These are phyloP conservation scores for Schwanniomyces occidentalis DNA, from an alignment of 805 yeast genomes.

Conservation along the genomic window DNA sequence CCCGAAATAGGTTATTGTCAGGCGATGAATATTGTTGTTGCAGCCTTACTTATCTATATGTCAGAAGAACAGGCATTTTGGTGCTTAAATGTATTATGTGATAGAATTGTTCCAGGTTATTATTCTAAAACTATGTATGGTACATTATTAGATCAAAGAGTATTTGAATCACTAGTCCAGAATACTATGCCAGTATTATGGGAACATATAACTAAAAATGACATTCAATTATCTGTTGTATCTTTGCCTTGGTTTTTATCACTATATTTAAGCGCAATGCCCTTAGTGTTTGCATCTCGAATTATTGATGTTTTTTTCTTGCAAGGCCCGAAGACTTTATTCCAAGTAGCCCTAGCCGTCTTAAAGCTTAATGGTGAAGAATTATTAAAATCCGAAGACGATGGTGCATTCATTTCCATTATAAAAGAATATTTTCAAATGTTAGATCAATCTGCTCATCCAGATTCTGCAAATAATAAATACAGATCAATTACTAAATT, in stretches of 20 bases:
- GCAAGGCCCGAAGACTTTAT: conserved; percentile 85
- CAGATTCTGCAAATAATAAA: conserved; percentile 63
- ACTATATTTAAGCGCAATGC: conserved; percentile 88
- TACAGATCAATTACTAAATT: conserved; percentile 74
- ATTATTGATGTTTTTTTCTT: conserved; percentile 86
- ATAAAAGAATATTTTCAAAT: conserved; percentile 79
- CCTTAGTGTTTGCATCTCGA: conserved; percentile 87
- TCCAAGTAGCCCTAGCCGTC: conserved; percentile 93
- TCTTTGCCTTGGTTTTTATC: conserved; percentile 97
- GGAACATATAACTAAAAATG: conserved; percentile 75
- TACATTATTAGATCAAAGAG: conserved; percentile 88
- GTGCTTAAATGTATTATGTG: conserved; percentile 81
- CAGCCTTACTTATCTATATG: conserved; percentile 77
- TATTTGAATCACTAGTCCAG: conserved; percentile 85
- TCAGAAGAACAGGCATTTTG: conserved; percentile 98
- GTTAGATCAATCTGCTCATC: conserved; percentile 77
- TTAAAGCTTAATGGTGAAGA: conserved; percentile 85
- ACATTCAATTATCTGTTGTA: conserved; percentile 89
- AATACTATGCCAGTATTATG: conserved; percentile 87
- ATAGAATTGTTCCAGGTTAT: conserved; percentile 87
- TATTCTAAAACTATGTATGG: conserved; percentile 98
- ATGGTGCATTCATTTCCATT: conserved; percentile 85
- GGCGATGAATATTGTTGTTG: conserved; percentile 94
- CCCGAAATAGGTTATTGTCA: conserved; percentile 98
- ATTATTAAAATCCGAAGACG: conserved; percentile 78